Conservation (phyloP, 164 flowering plant species). For the Pachysandra terminalis region DNA sequence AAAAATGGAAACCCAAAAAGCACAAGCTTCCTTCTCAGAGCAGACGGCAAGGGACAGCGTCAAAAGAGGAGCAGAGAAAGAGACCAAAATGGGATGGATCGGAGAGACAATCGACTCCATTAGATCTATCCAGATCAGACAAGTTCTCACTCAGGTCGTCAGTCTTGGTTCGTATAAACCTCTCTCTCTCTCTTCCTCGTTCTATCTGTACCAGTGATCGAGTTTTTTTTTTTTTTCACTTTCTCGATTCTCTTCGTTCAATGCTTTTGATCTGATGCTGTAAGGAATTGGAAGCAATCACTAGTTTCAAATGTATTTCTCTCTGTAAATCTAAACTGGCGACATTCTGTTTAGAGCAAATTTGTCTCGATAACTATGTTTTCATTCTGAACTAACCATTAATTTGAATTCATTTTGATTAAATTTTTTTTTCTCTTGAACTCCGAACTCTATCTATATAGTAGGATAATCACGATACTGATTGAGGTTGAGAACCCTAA, state of each 20-base stretch:
- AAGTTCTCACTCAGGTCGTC: constrained; percentile 52
- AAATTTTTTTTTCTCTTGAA: constrained; percentile 22
- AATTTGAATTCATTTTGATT: constrained; percentile 9
- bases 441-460: no score
- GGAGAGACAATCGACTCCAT: constrained; percentile 53
- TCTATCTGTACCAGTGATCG: constrained; percentile 8
- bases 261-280: neutral
- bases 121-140: constrained; percentile 58
- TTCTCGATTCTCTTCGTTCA: neutral
- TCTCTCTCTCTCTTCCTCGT: no score
- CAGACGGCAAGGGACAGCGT: constrained; percentile 3
- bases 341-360: neutral
- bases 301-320: neutral
- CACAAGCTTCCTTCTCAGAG: no score
- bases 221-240: constrained; percentile 17
- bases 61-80: neutral
- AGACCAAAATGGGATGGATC: constrained; percentile 48
- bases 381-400: neutral
- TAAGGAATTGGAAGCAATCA: neutral
- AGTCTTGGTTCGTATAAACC: constrained; percentile 68
- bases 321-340: neutral
- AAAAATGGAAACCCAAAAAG: no score
- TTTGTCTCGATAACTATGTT: neutral
- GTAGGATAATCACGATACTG: no score
- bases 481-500: no score